A percentile compares a stretch with the other conserved stretches of the same genome.
Conservation (phyloP, 768 basidiomycete species). For the Kwoniella heveanensis region DNA sequence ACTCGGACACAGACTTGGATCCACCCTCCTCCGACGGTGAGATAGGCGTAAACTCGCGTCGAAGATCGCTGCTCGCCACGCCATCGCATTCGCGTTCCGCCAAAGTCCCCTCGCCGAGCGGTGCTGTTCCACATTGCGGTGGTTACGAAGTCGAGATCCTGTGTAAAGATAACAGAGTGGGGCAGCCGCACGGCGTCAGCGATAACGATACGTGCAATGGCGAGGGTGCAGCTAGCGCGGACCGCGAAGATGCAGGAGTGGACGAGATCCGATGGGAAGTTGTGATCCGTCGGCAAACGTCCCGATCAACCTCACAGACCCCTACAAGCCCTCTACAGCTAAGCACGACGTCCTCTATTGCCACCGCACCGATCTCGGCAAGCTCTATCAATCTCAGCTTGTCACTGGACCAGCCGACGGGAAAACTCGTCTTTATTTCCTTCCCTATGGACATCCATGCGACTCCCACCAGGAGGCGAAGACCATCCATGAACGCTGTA, state of each 20-base stretch:
- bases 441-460: conserved; percentile 37
- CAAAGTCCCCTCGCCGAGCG: not conserved
- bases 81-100: conserved; percentile 7
- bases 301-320: not conserved
- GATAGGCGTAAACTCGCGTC: conserved; percentile 8
- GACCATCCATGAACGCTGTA: conserved; percentile 5
- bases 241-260: not conserved
- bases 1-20: conserved; percentile 16
- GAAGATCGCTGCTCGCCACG: conserved; percentile 10
- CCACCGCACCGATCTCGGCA: conserved; percentile 34
- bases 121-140: not conserved
- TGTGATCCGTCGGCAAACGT: conserved; percentile 55
- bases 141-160: conserved; percentile 29
- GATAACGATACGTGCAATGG: too few species aligned
- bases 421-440: conserved; percentile 49
- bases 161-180: conserved; percentile 23
- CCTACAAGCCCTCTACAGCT: conserved; percentile 27
- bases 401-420: conserved; percentile 43
- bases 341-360: not conserved
- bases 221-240: not conserved
- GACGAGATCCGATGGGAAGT: conserved; percentile 65
- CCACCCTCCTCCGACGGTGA: conserved; percentile 17
- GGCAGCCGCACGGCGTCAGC: not conserved
- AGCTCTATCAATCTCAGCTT: conserved; percentile 48
- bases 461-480: conserved; percentile 22